Base-by-base conservation (phyloP, 805 yeast genomes). In the Lachancea dasiensis region DNA sequence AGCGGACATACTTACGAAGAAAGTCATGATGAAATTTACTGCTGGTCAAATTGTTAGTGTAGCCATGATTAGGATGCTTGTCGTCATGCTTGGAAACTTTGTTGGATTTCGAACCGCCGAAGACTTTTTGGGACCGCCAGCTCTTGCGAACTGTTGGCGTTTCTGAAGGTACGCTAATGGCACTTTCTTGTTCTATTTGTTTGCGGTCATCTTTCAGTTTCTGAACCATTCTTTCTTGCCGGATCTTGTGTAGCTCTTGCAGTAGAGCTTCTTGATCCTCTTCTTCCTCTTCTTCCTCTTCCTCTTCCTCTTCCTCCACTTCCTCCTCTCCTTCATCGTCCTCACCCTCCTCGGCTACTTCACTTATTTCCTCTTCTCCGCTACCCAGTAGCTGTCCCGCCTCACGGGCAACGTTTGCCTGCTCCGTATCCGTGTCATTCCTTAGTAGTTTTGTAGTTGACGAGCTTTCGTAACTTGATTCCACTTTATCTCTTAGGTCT, bases 11-110 rank as follows among this genome's bases (percentile, higher is more conserved):
- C 36, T 58, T 64, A 36, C 65, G 59, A 54, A 70, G 55, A 38
- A 70, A 70, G 18, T 62, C 59, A 31, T 57, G 54, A 46, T 70
- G 74, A 39, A 63, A 67, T 10, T 63, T 64, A 32, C 69, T 65
- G 30, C 60, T 54, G 16, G 68, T 48, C 51, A 56, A 11, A 58
- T 65, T 60, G 38, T 64, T 66, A 20, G 57, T 48, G 33, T 61
- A 60, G 9, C 46, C 49, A n/a, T 28, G 17, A 7, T 31, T 36
- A 7, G 25, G 20, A 17, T 38, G 22, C 3, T 8, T 11, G 15
- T 17, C 13, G 25, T 34, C 7, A 13, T 32, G 21, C n/a, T 27
- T 11, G 5, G 36, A 11, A 21, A 25, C 10, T 3, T 60, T 56
- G 8, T 49, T 51, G 19, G 56, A 55, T 3, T 45, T 47, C 9